Evolutionary conservation across 2,329 filamentous ascomycete species (phyloP).

Genomic region (Graphilbum fragrans): DNA sequence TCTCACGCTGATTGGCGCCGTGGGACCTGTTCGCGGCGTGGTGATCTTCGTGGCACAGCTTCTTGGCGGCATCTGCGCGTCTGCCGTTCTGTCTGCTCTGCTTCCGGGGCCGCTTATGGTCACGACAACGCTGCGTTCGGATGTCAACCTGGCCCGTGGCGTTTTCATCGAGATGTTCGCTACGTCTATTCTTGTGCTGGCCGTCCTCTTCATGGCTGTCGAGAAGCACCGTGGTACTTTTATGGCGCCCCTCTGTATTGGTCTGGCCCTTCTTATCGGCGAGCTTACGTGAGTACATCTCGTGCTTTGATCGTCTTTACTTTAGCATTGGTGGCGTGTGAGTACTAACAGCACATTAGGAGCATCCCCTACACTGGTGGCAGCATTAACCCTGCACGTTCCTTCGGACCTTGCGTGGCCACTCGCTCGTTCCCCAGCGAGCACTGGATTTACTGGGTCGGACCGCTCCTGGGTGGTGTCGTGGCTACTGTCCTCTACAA

Average conservation of each 20-base stretch:
- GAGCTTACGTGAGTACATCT: constrained; percentile 22
- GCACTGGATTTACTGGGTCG: constrained; percentile 45
- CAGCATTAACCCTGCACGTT: constrained; percentile 37
- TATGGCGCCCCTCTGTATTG: constrained; percentile 60
- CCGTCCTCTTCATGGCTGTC: constrained; percentile 57
- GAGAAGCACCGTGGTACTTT: constrained; percentile 65
- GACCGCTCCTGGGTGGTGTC: constrained; percentile 34
- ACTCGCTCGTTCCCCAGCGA: constrained; percentile 27
- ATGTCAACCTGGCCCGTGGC: constrained; percentile 40
- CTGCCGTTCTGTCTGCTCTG: constrained; percentile 42
- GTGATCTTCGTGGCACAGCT: constrained; percentile 45
- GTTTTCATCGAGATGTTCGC: constrained; percentile 58
- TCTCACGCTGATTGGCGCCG: constrained; percentile 44
- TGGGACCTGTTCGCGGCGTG: constrained; percentile 37
- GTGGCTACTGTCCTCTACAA: constrained; percentile 38
- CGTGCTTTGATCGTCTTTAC: not conserved
- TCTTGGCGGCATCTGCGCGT: constrained; percentile 44
- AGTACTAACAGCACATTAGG: not conserved
- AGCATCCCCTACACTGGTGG: constrained; percentile 34
- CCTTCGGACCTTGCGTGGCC: constrained; percentile 35
- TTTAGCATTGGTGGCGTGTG: not conserved
- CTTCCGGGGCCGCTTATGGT: constrained; percentile 44
- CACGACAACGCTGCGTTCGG: constrained; percentile 39
- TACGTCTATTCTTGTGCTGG: constrained; percentile 49
- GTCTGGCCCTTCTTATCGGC: constrained; percentile 54